Evolutionary conservation across 257 asterid genomes (phyloP).

Genomic region (Plantago major): DNA sequence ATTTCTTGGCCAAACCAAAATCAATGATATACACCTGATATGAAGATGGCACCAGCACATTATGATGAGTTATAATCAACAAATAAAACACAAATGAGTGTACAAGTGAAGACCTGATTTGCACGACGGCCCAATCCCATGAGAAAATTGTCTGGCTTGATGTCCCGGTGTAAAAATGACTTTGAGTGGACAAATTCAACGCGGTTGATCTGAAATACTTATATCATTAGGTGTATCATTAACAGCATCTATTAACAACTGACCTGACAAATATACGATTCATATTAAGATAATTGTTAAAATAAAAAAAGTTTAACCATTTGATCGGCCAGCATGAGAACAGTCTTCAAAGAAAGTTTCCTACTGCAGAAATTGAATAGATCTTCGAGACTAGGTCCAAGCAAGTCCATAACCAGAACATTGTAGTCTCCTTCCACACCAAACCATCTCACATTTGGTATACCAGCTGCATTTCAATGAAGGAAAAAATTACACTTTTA

Average conservation of each 20-base stretch:
- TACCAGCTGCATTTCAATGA: conserved; percentile 69
- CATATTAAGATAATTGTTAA: conserved; percentile 2
- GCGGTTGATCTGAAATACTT: conserved; percentile 74
- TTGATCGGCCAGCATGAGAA: conserved; percentile 30
- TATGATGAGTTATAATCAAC: background rate
- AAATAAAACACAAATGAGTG: conserved; percentile 7
- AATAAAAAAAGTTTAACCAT: conserved; percentile 49
- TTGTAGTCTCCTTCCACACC: conserved; percentile 96
- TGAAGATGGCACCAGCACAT: conserved; percentile 13
- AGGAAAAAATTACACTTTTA: conserved; percentile 19
- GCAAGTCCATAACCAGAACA: conserved; percentile 98
- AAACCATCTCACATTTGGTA: conserved; percentile 91
- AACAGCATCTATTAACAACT: background rate
- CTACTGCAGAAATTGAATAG: conserved; percentile 42
- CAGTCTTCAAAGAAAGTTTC: conserved; percentile 8
- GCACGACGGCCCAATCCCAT: conserved; percentile 99
- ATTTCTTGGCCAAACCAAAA: conserved; percentile 97
- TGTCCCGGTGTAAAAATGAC: conserved; percentile 95
- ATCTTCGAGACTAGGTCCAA: conserved; percentile 99
- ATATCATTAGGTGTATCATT: conserved; percentile 4
- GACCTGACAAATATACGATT: conserved; percentile 6
- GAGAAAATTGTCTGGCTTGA: conserved; percentile 98
- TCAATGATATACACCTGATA: conserved; percentile 87
- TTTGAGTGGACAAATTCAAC: conserved; percentile 89
- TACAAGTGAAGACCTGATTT: conserved; percentile 58